Evolutionary conservation across 768 basidiomycete species (phyloP), one percentile per base, ranked within the genome.

Genomic region (Panaeolus cyanescens): DNA sequence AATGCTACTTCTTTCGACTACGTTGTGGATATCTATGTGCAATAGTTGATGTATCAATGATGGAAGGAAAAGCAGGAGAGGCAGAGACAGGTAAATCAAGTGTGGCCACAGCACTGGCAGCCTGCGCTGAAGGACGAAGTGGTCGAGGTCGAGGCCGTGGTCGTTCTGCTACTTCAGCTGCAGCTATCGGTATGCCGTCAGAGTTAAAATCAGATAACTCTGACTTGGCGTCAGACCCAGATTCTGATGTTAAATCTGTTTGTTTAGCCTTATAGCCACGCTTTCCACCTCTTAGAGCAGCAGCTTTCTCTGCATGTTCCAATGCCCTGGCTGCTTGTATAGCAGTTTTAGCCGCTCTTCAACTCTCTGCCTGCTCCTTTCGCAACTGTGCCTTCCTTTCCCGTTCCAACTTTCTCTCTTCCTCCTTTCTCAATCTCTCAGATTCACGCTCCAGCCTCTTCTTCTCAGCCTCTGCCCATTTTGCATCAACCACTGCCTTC

Each of bases 401-500:
- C 53, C 54, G 45, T 32, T 32, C 22, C 34, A 28, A 28, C 25
- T 17, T 59, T 59, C 40, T 32, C 53, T 34, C 31, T 39, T 59
- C 59, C 56, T 36, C 61, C 62, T 50, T 59, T 19, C 57, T 8
- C 22, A 37, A n/a, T 39, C 33, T 40, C 42, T 53, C 55, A 56
- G 36, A 59, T 36, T 31, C 61, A 7, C 32, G 45, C 19, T 62
- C 33, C 12, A 61, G 58, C 39, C 33, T 54, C 39, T 59, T 58
- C 17, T 58, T 34, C 57, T 62, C 55, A 1, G 5, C 42, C 19
- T 31, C 59, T 12, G 50, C 56, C 17, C 40, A 10, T 50, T 30
- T 58, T 32, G 57, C 56, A 54, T 61, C 62, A 45, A 62, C 60
- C 20, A 57, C 55, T 15, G 37, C 34, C 50, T 50, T 61, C 54